A percentile compares a stretch with the other conserved stretches of the same genome.
Evolutionary conservation across 179 eudicot species (phyloP).

Genomic region (Silene vulgaris): DNA sequence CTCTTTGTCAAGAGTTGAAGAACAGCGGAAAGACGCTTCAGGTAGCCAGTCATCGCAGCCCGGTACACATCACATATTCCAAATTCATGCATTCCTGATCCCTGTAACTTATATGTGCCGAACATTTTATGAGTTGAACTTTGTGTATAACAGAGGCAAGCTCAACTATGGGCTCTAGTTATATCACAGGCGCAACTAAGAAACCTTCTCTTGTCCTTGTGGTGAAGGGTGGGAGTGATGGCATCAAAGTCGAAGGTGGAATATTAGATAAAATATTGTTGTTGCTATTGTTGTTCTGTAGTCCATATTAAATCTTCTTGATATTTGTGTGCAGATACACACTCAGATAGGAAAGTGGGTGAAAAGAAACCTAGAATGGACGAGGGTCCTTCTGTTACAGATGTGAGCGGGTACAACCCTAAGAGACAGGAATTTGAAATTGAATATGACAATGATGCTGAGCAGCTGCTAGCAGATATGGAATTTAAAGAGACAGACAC

Average conservation of each 20-base stretch:
- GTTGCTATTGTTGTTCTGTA: background rate
- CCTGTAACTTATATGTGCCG: background rate
- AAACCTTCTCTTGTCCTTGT: slow-evolving; percentile 37
- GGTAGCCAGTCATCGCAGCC: slow-evolving; percentile 46
- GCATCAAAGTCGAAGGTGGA: slow-evolving; percentile 72
- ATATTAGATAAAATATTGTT: slow-evolving; percentile 2
- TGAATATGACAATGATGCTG: slow-evolving; percentile 98
- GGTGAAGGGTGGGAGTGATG: slow-evolving; percentile 45
- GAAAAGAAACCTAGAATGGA: slow-evolving; percentile 84
- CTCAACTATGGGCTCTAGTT: slow-evolving; percentile 39
- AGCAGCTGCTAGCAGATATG: slow-evolving; percentile 93
- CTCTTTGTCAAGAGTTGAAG: slow-evolving; percentile 62
- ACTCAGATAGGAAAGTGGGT: slow-evolving; percentile 78
- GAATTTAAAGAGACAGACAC: slow-evolving; percentile 94
- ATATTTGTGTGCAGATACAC: slow-evolving; percentile 36
- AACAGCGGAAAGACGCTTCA: slow-evolving; percentile 51
- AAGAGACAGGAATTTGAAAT: slow-evolving; percentile 93
- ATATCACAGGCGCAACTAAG: slow-evolving; percentile 34
- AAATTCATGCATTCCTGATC: background rate
- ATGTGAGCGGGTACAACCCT: slow-evolving; percentile 72
- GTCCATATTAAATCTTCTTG: slow-evolving; percentile 5
- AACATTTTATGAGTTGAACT: background rate
- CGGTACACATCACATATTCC: slow-evolving; percentile 34
- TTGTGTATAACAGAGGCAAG: slow-evolving; percentile 33
- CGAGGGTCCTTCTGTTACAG: slow-evolving; percentile 65